These are phyloP conservation scores for Apophysomyces sp. DNA, from an alignment of 371 early-diverging fungal species.

Conservation along the genomic window DNA sequence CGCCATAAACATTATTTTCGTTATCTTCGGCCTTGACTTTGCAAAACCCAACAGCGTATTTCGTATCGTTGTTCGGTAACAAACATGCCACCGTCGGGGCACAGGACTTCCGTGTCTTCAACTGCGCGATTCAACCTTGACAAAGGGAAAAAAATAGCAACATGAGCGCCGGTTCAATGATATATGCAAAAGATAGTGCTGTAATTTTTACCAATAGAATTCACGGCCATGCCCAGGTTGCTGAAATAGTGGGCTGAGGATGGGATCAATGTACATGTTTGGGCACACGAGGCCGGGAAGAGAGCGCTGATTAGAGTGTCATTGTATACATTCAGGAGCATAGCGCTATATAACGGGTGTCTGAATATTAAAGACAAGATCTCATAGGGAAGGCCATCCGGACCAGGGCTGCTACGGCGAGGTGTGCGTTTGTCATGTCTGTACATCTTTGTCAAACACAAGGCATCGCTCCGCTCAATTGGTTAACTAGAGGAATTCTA, in stretches of 20 bases:
- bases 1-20: neutral
- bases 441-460: too few relatives aligned
- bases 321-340: conserved; percentile 9
- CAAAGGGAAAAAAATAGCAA: neutral
- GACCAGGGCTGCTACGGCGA: too few relatives aligned
- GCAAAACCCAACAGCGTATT: neutral
- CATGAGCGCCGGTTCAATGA: neutral
- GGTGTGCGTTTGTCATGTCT: too few relatives aligned
- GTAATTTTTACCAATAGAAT: neutral
- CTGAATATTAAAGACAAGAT: conserved; percentile 5
- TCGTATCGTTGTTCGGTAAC: neutral
- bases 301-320: too few relatives aligned
- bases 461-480: too few relatives aligned
- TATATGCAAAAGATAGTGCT: neutral
- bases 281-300: conserved; percentile 20
- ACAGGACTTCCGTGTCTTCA: neutral
- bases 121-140: neutral
- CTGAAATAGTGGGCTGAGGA: neutral
- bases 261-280: conserved; percentile 8
- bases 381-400: conserved; percentile 17
- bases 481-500: too few relatives aligned
- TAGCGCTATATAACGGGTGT: neutral
- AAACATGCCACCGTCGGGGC: neutral
- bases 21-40: neutral
- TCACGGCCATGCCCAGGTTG: neutral